Evolutionary conservation across 768 basidiomycete species (phyloP), one percentile per base, ranked within the genome.

Genomic region (Russula earlei): DNA sequence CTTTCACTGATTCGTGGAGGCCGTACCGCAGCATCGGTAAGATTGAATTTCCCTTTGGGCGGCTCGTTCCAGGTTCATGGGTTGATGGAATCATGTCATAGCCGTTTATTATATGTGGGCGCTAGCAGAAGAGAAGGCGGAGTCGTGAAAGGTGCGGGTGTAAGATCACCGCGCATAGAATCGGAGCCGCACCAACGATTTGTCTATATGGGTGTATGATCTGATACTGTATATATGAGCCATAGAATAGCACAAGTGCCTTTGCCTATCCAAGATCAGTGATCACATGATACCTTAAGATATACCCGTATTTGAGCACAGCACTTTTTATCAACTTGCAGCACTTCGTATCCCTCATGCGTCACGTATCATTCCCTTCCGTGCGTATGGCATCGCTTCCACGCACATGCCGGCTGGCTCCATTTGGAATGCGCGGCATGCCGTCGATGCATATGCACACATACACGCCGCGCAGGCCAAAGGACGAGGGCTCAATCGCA

Each of bases 31-130:
- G 86, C 64, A 58, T 93, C 29, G 91, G 87, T 85, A 63, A 56
- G 79, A 5, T 68, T 9, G 5, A 48, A 14, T 31, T 33, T 52
- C 10, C 10, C 5, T 29, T 27, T 41, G 51, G 3, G 33, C 46
- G 52, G 25, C 42, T 17, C 8, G 29, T 29, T 20, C 19, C 33
- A 22, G 5, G 14, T 55, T 11, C 29, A 61, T 22, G 40, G 41
- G 34, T 31, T 55, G 44, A 55, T 56, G 17, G 49, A 49, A 43
- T 43, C 43, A 29, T 60, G 41, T 43, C 43, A 29, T 60, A 86
- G 85, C 79, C 49, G 85, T 88, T 22, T 91, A 85, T 69, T 91
- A 88, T 69, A 91, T 91, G 87, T 93, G 90, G 90, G 79, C 85
- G 2, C 72, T 90, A 53, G 79, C 82, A 9, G 79, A 82, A 55